These are phyloP conservation scores for Penicillium expansum DNA, from an alignment of 2,329 filamentous ascomycete genomes.

Conservation along the genomic window DNA sequence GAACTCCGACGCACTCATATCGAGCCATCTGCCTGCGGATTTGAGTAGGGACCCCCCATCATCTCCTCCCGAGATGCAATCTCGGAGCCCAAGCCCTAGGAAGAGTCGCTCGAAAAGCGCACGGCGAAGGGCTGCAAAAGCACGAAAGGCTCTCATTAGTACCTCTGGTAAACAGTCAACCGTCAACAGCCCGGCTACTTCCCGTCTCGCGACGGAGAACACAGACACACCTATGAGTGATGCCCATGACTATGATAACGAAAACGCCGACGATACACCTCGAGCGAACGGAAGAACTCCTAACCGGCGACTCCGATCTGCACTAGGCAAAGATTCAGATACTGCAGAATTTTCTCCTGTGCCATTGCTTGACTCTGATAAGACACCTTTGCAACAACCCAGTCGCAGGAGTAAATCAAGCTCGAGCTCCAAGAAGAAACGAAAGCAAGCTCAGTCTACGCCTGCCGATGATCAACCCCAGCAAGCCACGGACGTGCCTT, in stretches of 20 bases:
- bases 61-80: constrained; percentile 34
- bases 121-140: constrained; percentile 15
- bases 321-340: constrained; percentile 16
- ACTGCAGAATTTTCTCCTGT: neutral
- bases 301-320: constrained; percentile 27
- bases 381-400: neutral
- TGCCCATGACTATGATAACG: constrained; percentile 8
- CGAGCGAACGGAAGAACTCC: constrained; percentile 15
- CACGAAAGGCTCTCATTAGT: constrained; percentile 12
- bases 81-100: constrained; percentile 22
- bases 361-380: constrained; percentile 5
- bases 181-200: constrained; percentile 9
- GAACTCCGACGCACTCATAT: constrained; percentile 25
- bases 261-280: constrained; percentile 4
- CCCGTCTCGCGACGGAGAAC: neutral
- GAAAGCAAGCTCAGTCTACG: constrained; percentile 2
- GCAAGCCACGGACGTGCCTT: neutral
- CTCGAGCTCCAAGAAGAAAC: constrained; percentile 15
- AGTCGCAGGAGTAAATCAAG: constrained; percentile 11
- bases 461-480: neutral
- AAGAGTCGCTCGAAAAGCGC: constrained; percentile 13
- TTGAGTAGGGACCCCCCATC: constrained; percentile 32
- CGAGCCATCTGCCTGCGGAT: neutral
- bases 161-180: constrained; percentile 4
- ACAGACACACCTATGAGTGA: constrained; percentile 8